Evolutionary conservation across 257 asterid genomes (phyloP), one percentile per base, ranked within the genome.

Genomic region (Jaltomata sinuosa): DNA sequence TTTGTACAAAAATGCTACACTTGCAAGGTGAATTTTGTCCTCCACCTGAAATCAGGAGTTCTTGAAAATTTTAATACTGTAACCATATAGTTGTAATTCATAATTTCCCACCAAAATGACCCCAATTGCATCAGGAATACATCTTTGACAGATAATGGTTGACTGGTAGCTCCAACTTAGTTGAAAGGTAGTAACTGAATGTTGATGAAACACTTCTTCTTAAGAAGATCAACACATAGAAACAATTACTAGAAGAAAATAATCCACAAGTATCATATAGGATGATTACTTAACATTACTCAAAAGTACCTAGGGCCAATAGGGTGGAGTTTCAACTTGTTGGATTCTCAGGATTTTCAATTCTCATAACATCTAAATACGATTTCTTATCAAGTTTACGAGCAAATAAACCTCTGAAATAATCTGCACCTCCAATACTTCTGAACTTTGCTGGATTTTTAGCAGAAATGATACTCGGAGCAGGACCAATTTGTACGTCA

Each of bases 361-460:
- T 87, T 69, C 89, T 89, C 89, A 91, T 83, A 77, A 8, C 1
- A 45, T 91, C 92, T 5, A 91, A 25, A 79, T 87, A 86, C 1
- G 97, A 89, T 80, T 91, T 93, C 0, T 93, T 91, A 3, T 47
- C 85, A 55, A 93, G 92, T 69, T 91, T 84, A 82, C 88, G 86
- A 1, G 92, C 22, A 25, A 84, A 82, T 1, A 54, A 31, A 25
- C 87, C 89, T 86, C 50, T 89, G 25, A 86, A 8, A 64, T 85
- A 91, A 31, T 91, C 93, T 57, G 67, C 62, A 42, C 85, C 62
- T 10, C 83, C 22, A 18, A 86, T 87, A 31, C 38, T 87, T 88
- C 47, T 89, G 86, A 89, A 93, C 42, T 87, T 90, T 8, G 94
- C 85, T 19, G 93, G 93, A 83, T 27, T 84, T 83, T 85, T 55